Percentiles rank a stretch among this genome's conserved stretches.
phyloP scores from a whole-genome alignment of 768 basidiomycete species.

The Sutorius australiensis region DNA sequence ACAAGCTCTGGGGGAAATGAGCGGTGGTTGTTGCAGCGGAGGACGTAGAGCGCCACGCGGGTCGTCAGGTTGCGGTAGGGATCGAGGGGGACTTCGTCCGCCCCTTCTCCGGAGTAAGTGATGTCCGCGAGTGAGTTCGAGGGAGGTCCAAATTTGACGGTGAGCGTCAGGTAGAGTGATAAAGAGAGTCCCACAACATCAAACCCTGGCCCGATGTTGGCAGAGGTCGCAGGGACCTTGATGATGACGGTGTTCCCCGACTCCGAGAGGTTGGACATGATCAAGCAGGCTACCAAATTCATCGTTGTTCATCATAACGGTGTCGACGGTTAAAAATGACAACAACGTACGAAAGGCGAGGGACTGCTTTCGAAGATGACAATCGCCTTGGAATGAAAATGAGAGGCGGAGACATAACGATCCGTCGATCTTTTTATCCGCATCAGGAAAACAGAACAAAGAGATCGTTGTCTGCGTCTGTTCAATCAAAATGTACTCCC shows the following conservation, averaged over 20 bases:
- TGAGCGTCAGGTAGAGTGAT: slow-evolving; percentile 76
- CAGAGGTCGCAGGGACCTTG: slow-evolving; percentile 92
- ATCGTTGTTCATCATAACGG: background rate
- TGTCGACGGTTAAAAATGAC: too few species aligned
- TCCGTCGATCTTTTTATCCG: slow-evolving; percentile 11
- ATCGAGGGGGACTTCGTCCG: slow-evolving; percentile 86
- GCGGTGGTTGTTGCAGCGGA: slow-evolving; percentile 79
- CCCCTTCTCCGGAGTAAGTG: slow-evolving; percentile 84
- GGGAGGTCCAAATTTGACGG: slow-evolving; percentile 44
- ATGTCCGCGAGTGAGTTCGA: slow-evolving; percentile 56
- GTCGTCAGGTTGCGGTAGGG: slow-evolving; percentile 97
- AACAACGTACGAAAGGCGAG: slow-evolving; percentile 7
- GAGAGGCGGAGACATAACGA: background rate
- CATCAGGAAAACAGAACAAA: slow-evolving; percentile 7
- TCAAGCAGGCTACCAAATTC: slow-evolving; percentile 5
- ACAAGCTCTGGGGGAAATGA: slow-evolving; percentile 71
- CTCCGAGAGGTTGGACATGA: slow-evolving; percentile 18
- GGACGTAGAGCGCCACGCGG: slow-evolving; percentile 93
- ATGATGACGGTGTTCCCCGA: slow-evolving; percentile 52
- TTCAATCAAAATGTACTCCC: background rate
- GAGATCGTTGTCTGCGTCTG: background rate
- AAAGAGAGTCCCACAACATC: slow-evolving; percentile 99
- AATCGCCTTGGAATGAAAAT: background rate
- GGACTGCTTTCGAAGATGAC: background rate
- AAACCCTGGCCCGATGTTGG: slow-evolving; percentile 98